A percentile compares a stretch with the other conserved stretches of the same genome.
phyloP scores from a whole-genome alignment of 305 asterid genomes.

The Solanum hybrid region DNA sequence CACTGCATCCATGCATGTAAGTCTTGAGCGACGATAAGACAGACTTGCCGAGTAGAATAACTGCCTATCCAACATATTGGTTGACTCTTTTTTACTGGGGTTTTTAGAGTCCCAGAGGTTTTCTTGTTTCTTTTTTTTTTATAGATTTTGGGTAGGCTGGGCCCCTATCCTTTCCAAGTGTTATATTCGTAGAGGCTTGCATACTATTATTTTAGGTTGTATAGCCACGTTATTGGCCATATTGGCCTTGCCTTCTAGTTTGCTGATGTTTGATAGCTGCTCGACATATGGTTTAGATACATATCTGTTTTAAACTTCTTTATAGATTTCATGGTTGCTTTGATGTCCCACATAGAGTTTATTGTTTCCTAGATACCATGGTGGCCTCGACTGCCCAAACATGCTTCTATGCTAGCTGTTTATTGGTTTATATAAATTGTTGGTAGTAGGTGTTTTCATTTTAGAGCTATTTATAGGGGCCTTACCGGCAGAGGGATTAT shows the following conservation, averaged over 20 bases:
- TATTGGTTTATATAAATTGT: not conserved
- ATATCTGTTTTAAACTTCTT: not conserved
- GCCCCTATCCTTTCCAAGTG: not conserved
- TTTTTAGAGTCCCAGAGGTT: not conserved
- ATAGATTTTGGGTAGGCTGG: not conserved
- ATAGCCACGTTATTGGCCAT: not conserved
- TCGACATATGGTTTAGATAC: not conserved
- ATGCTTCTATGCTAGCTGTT: not conserved
- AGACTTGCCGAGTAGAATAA: not conserved
- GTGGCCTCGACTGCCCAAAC: not conserved
- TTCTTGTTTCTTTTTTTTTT: no score
- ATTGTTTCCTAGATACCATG: not conserved
- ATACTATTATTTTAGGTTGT: not conserved
- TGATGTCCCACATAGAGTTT: not conserved
- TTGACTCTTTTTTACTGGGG: not conserved
- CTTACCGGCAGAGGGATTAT: not conserved
- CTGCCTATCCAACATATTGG: not conserved
- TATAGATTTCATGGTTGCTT: not conserved
- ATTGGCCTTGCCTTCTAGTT: not conserved
- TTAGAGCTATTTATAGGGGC: not conserved
- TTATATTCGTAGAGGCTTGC: not conserved
- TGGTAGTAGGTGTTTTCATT: not conserved
- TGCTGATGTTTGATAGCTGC: not conserved
- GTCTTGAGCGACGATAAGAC: not conserved
- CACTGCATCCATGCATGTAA: not conserved